These are phyloP conservation scores for Amylostereum areolatum DNA, from an alignment of 1,284 basidiomycete genomes.

Conservation along the genomic window DNA sequence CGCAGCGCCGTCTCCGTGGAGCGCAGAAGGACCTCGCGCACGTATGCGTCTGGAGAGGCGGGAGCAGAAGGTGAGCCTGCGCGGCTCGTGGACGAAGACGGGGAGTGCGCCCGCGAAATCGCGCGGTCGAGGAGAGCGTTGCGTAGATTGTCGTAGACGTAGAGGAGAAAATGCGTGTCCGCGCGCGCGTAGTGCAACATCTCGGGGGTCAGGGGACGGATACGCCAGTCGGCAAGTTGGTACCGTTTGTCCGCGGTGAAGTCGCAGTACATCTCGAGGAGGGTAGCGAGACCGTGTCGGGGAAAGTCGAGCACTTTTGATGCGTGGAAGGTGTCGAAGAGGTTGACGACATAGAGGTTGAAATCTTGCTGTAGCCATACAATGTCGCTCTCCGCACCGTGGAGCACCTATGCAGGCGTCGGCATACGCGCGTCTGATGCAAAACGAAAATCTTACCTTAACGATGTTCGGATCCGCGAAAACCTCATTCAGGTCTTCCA, in stretches of 20 bases:
- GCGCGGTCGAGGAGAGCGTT: slow-evolving; percentile 74
- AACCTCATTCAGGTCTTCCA: slow-evolving; percentile 68
- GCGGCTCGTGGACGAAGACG: slow-evolving; percentile 23
- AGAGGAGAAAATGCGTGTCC: slow-evolving; percentile 93
- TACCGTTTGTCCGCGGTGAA: slow-evolving; percentile 95
- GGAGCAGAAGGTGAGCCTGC: slow-evolving; percentile 15
- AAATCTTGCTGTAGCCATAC: slow-evolving; percentile 97
- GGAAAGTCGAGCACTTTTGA: slow-evolving; percentile 83
- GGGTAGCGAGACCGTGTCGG: slow-evolving; percentile 75
- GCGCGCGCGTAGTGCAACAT: slow-evolving; percentile 93
- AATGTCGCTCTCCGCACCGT: slow-evolving; percentile 93
- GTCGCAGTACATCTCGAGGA: slow-evolving; percentile 88
- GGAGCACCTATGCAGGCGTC: slow-evolving; percentile 61
- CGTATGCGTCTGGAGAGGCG: slow-evolving; percentile 24
- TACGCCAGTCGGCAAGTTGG: slow-evolving; percentile 96
- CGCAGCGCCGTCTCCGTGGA: slow-evolving; percentile 73
- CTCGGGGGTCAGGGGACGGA: slow-evolving; percentile 81
- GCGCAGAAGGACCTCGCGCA: slow-evolving; percentile 56
- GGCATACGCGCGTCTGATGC: background rate
- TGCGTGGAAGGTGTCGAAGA: slow-evolving; percentile 97
- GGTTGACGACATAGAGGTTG: slow-evolving; percentile 86
- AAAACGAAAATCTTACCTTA: slow-evolving; percentile 47
- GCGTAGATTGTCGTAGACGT: slow-evolving; percentile 90
- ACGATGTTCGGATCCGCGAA: slow-evolving; percentile 82
- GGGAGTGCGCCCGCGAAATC: slow-evolving; percentile 28